Evolutionary conservation across 306 rosid genomes (phyloP).

Genomic region (Inga oerstediana): DNA sequence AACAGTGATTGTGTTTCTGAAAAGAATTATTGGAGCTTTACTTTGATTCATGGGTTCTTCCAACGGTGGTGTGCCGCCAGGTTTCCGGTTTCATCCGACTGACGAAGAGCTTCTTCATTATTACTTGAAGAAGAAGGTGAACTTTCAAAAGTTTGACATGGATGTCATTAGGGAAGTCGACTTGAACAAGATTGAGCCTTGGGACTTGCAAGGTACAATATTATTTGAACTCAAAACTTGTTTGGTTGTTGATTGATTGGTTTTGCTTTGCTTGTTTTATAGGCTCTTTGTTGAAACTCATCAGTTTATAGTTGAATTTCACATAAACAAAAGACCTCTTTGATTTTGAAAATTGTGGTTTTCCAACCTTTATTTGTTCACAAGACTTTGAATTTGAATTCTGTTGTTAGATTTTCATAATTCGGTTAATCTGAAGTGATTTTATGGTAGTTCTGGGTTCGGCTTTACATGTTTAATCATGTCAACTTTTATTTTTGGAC

Average conservation of each 20-base stretch:
- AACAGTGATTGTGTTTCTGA: constrained; percentile 7
- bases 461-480: not conserved
- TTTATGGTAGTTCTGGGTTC: not conserved
- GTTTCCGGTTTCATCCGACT: constrained; percentile 92
- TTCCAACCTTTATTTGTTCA: not conserved
- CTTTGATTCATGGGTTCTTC: constrained; percentile 56
- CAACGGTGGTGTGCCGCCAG: constrained; percentile 92
- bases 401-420: not conserved
- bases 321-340: not conserved
- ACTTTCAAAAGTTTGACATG: constrained; percentile 92
- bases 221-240: not conserved
- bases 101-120: constrained; percentile 92
- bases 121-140: constrained; percentile 87
- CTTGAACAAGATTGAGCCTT: constrained; percentile 97
- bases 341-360: not conserved
- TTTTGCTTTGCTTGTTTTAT: not conserved
- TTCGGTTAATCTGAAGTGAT: not conserved
- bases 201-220: constrained; percentile 90
- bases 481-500: not conserved
- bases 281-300: not conserved
- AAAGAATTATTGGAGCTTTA: not conserved
- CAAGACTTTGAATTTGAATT: not conserved
- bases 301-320: not conserved
- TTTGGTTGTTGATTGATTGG: not conserved
- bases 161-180: constrained; percentile 95